These are phyloP conservation scores for Alternaria brassicae DNA, from an alignment of 2,329 filamentous ascomycete genomes.

Conservation along the genomic window DNA sequence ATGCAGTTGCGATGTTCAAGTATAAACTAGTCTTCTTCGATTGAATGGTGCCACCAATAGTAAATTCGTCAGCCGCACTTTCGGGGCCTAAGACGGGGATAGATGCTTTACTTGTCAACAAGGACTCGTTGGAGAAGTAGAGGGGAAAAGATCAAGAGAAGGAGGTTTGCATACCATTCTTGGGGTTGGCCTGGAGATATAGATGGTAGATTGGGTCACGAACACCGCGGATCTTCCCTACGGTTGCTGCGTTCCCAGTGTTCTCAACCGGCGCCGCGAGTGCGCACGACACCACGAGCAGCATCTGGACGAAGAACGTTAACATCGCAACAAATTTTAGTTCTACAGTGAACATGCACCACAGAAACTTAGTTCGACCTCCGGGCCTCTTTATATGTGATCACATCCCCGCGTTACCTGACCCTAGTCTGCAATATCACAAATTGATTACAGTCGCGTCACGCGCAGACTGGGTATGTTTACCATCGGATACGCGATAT, in stretches of 20 bases:
- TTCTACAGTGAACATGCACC: background rate
- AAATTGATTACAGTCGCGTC: conserved; percentile 14
- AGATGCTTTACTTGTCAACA: conserved; percentile 34
- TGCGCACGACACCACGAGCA: conserved; percentile 13
- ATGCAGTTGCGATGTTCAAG: conserved; percentile 57
- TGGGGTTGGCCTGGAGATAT: conserved; percentile 59
- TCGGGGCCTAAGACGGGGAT: conserved; percentile 62
- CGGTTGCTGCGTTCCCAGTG: conserved; percentile 43
- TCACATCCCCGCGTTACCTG: background rate
- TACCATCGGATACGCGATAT: conserved; percentile 9
- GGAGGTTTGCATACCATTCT: conserved; percentile 43
- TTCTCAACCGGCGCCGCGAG: conserved; percentile 22
- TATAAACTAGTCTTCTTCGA: conserved; percentile 58
- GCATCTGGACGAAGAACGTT: conserved; percentile 7
- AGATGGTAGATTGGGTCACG: conserved; percentile 60
- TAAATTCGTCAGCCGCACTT: conserved; percentile 57
- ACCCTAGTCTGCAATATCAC: conserved; percentile 7
- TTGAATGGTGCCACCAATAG: conserved; percentile 59
- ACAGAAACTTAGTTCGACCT: background rate
- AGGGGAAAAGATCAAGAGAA: background rate
- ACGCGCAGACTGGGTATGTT: conserved; percentile 10
- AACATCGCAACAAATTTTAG: conserved; percentile 8
- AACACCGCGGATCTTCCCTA: conserved; percentile 61
- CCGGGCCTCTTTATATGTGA: background rate
- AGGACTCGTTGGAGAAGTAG: background rate